Percentiles rank a stretch among this genome's conserved stretches.
Evolutionary conservation across 768 basidiomycete genomes (phyloP).

Genomic region (Chlorophyllum brunneum): DNA sequence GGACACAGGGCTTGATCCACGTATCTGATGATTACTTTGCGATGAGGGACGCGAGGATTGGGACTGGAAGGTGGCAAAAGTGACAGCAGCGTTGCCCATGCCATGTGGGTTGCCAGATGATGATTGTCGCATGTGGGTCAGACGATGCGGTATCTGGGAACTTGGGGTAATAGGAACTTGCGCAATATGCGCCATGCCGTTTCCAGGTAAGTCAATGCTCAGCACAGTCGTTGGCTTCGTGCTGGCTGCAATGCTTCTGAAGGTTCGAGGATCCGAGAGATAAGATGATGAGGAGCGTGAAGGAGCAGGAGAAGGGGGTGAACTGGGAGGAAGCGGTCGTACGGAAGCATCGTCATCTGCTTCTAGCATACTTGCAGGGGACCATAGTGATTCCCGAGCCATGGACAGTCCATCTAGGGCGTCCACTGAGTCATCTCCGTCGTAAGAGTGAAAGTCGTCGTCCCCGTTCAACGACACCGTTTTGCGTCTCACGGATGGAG

Average conservation of each 20-base stretch:
- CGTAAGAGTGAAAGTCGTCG: constrained; percentile 39
- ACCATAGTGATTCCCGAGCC: constrained; percentile 76
- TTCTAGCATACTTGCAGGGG: constrained; percentile 69
- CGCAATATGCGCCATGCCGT: constrained; percentile 89
- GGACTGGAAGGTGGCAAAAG: constrained; percentile 64
- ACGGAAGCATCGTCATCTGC: constrained; percentile 95
- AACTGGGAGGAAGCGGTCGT: constrained; percentile 84
- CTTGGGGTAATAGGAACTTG: constrained; percentile 69
- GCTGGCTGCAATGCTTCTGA: constrained; percentile 78
- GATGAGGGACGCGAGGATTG: constrained; percentile 34
- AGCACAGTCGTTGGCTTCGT: constrained; percentile 95
- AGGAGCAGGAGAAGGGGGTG: constrained; percentile 82
- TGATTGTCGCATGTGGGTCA: constrained; percentile 59
- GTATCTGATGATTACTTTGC: constrained; percentile 26
- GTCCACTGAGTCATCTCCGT: constrained; percentile 38
- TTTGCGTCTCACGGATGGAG: constrained; percentile 37
- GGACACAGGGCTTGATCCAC: constrained; percentile 25
- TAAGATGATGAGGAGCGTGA: constrained; percentile 83
- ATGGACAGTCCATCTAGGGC: constrained; percentile 51
- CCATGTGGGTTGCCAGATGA: constrained; percentile 42
- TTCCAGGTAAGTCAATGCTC: constrained; percentile 79
- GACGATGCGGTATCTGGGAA: constrained; percentile 46
- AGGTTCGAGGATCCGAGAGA: constrained; percentile 76
- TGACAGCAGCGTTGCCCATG: constrained; percentile 41
- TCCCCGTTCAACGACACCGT: constrained; percentile 66